Conservation (phyloP, 2,329 filamentous ascomycete species). For the Fusarium albidum region DNA sequence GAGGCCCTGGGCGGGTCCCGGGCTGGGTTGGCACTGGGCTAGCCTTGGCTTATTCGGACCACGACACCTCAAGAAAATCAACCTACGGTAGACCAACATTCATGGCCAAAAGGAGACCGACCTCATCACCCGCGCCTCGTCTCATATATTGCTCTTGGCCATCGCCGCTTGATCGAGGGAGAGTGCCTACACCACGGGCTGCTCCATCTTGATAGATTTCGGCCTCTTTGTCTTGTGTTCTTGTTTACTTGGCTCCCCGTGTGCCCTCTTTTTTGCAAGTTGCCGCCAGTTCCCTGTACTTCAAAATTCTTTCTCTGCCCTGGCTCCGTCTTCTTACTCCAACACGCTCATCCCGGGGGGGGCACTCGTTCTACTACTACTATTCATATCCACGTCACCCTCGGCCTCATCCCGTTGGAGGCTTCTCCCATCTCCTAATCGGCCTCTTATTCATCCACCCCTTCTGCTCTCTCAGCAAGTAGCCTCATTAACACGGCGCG, state of each 20-base stretch:
- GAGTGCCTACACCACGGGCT: constrained; percentile 1
- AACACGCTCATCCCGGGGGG: constrained; percentile 38
- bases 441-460: constrained; percentile 13
- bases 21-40: constrained; percentile 26
- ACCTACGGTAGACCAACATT: constrained; percentile 44
- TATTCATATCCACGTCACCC: constrained; percentile 33
- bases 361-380: constrained; percentile 29
- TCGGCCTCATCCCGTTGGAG: constrained; percentile 26
- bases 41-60: constrained; percentile 50
- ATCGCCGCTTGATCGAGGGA: constrained; percentile 8
- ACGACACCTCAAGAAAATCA: constrained; percentile 51
- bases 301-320: constrained; percentile 44
- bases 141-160: constrained; percentile 26
- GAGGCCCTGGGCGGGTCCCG: constrained; percentile 29
- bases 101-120: constrained; percentile 45
- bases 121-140: constrained; percentile 36
- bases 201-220: constrained; percentile 9
- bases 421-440: constrained; percentile 14
- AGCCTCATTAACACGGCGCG: constrained; percentile 26
- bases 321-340: constrained; percentile 41
- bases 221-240: constrained; percentile 23
- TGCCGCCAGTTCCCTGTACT: constrained; percentile 39
- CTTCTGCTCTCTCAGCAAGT: constrained; percentile 17
- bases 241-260: constrained; percentile 10
- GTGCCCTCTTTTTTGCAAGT: constrained; percentile 31